Evolutionary conservation across 345 rosid genomes (phyloP).

Genomic region (Eucalyptus lansdowneana): DNA sequence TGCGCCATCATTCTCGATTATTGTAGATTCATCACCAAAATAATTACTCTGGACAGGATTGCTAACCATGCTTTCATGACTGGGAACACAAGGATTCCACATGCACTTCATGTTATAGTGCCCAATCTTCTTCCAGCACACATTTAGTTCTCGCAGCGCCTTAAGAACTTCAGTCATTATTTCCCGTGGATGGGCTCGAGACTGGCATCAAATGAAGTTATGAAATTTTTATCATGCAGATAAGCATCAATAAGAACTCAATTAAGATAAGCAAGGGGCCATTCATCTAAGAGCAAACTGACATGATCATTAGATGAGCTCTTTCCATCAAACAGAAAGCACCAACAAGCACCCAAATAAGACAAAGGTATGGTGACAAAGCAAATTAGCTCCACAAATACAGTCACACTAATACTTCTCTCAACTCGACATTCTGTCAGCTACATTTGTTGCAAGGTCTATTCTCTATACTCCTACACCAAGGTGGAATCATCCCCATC

Average conservation of each 20-base stretch:
- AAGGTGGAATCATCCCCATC: not conserved
- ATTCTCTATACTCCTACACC: not conserved
- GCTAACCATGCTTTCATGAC: conserved; percentile 55
- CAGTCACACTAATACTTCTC: not conserved
- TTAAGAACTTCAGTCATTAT: conserved; percentile 96
- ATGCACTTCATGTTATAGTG: conserved; percentile 98
- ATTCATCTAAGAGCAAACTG: not conserved
- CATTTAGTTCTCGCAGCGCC: conserved; percentile 88
- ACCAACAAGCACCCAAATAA: not conserved
- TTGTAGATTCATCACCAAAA: conserved; percentile 61
- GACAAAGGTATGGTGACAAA: not conserved
- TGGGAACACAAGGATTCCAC: conserved; percentile 66
- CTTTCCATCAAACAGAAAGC: not conserved
- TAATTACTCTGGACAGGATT: conserved; percentile 35
- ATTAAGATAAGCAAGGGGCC: not conserved
- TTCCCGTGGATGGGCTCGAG: conserved; percentile 96
- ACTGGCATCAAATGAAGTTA: conserved; percentile 27
- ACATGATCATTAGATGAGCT: not conserved
- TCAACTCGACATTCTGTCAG: not conserved
- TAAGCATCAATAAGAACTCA: not conserved
- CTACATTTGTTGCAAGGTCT: not conserved
- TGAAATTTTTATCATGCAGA: not conserved
- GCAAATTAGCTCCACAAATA: not conserved
- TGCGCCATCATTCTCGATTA: conserved; percentile 52
- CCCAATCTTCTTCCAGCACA: conserved; percentile 97